A percentile compares a stretch with the other conserved stretches of the same genome.
Evolutionary conservation across 768 basidiomycete genomes (phyloP).

Genomic region (Pleurotus cornucopiae): DNA sequence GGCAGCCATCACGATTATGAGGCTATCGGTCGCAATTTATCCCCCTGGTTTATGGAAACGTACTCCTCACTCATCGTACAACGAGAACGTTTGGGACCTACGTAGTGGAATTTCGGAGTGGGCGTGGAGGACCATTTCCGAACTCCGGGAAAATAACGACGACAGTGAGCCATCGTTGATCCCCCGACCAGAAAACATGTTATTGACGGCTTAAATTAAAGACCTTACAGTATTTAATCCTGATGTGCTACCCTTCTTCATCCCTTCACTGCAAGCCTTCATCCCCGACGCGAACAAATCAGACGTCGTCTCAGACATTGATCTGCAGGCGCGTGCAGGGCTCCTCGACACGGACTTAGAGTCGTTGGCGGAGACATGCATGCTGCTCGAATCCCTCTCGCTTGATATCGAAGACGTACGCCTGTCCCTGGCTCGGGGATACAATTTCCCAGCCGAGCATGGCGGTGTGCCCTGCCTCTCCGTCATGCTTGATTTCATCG

Average conservation of each 20-base stretch:
- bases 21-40: constrained; percentile 64
- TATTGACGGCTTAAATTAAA: background rate
- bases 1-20: constrained; percentile 64
- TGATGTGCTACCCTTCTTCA: constrained; percentile 61
- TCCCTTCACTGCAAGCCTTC: constrained; percentile 54
- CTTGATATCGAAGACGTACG: constrained; percentile 78
- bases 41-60: constrained; percentile 63
- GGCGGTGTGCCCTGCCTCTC: constrained; percentile 54
- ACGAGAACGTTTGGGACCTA: constrained; percentile 58
- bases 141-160: constrained; percentile 68
- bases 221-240: constrained; percentile 60
- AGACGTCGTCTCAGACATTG: constrained; percentile 42
- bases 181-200: too few species aligned
- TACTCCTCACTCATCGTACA: constrained; percentile 15
- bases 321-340: constrained; percentile 27
- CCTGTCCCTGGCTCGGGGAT: constrained; percentile 62
- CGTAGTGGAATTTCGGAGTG: constrained; percentile 66
- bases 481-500: constrained; percentile 70
- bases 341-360: constrained; percentile 68
- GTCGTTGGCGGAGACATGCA: constrained; percentile 69
- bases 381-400: constrained; percentile 70
- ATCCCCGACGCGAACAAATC: background rate
- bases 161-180: constrained; percentile 43
- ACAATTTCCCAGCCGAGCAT: constrained; percentile 55
- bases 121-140: constrained; percentile 75